Conservation (phyloP, 768 basidiomycete genomes). For the Suillus tomentosus region DNA sequence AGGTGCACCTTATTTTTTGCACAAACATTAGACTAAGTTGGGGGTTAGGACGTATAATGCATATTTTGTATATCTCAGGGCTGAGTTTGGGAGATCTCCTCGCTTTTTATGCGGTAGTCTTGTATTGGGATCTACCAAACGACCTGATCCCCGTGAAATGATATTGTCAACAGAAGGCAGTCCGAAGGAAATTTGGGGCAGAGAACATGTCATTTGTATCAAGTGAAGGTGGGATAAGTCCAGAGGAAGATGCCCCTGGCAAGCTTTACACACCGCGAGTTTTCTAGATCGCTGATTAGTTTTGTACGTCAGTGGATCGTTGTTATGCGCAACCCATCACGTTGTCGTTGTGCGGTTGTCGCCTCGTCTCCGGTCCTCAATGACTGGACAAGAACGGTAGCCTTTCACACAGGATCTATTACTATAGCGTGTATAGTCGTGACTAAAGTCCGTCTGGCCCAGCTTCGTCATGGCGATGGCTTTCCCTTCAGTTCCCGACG, state of each 20-base stretch:
- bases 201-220: neutral
- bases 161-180: neutral
- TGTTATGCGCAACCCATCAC: constrained; percentile 7
- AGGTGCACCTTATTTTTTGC: constrained; percentile 12
- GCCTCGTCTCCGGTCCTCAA: neutral
- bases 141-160: too few relatives aligned
- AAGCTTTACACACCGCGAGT: neutral
- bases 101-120: neutral
- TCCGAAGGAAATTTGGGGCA: neutral
- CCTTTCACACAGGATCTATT: neutral
- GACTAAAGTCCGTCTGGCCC: neutral
- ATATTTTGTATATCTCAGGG: constrained; percentile 16
- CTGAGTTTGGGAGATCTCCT: neutral
- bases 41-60: constrained; percentile 18
- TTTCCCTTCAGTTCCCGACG: neutral
- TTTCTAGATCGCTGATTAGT: neutral
- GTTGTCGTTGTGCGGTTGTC: neutral
- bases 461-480: neutral
- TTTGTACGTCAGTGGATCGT: constrained; percentile 6
- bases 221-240: constrained; percentile 1
- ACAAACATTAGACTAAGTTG: constrained; percentile 13
- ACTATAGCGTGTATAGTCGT: neutral
- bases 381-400: neutral
- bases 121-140: neutral
- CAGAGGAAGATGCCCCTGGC: neutral